Evolutionary conservation across 148 eudicot species (phyloP).

Genomic region (Rhododendron kiyosumense): DNA sequence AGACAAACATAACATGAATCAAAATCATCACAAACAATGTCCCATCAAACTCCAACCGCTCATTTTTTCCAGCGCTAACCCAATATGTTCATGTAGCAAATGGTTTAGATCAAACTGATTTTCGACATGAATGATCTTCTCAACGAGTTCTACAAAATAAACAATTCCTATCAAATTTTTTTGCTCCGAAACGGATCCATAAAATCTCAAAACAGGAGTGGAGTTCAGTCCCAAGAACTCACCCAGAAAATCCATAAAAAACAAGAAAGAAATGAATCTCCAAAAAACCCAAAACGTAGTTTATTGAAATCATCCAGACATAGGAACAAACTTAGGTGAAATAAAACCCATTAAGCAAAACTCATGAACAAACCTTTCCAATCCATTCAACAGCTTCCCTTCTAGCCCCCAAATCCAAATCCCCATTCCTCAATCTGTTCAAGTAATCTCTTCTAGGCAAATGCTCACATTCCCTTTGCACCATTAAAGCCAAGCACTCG

Average conservation of each 20-base stretch:
- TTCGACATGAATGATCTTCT: neutral
- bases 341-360: neutral
- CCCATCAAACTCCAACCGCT: neutral
- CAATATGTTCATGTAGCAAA: neutral
- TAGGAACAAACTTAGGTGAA: neutral
- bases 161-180: neutral
- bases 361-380: conserved; percentile 48
- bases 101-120: neutral
- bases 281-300: neutral
- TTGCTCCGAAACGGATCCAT: neutral
- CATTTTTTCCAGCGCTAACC: neutral
- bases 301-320: neutral
- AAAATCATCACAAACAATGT: neutral
- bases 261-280: neutral
- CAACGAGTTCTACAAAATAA: neutral
- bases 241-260: neutral
- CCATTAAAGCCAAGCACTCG: conserved; percentile 42
- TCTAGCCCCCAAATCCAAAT: conserved; percentile 56
- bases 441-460: conserved; percentile 48
- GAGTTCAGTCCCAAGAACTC: neutral
- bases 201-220: neutral
- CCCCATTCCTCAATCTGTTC: conserved; percentile 51
- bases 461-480: conserved; percentile 43
- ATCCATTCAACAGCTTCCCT: conserved; percentile 66
- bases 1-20: neutral